phyloP scores from a whole-genome alignment of 768 basidiomycete species.

The Sporobolomyces roseus region DNA sequence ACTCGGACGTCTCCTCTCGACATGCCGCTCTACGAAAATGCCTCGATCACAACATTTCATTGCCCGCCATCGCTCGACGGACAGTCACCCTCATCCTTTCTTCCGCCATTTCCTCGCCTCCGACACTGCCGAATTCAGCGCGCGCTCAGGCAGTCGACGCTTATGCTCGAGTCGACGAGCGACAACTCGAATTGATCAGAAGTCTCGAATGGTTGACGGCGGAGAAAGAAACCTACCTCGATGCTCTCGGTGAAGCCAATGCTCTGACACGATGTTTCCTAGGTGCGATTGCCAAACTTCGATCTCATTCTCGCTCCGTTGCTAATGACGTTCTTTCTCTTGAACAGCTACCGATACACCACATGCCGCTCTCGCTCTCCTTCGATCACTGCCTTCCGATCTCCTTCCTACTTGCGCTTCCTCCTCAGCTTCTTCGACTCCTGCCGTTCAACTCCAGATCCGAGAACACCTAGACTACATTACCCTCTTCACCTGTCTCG shows the following conservation, averaged over 20 bases:
- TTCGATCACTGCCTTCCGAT: slow-evolving; percentile 23
- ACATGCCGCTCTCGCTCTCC: slow-evolving; percentile 30
- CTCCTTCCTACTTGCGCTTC: slow-evolving; percentile 24
- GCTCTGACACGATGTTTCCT: slow-evolving; percentile 85
- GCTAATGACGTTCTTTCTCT: neutral
- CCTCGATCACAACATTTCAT: slow-evolving; percentile 76
- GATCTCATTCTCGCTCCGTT: too few relatives aligned
- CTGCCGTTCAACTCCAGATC: slow-evolving; percentile 27
- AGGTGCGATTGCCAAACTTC: slow-evolving; percentile 54
- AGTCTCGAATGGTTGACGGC: slow-evolving; percentile 93
- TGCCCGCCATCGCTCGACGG: slow-evolving; percentile 69
- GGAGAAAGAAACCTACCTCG: slow-evolving; percentile 64
- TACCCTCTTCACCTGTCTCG: slow-evolving; percentile 72
- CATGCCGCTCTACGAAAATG: slow-evolving; percentile 68
- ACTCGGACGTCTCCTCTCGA: slow-evolving; percentile 57
- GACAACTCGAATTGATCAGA: slow-evolving; percentile 61
- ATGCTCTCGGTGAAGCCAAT: slow-evolving; percentile 80
- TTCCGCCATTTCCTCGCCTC: slow-evolving; percentile 41
- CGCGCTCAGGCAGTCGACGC: slow-evolving; percentile 18
- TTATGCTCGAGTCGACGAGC: slow-evolving; percentile 28
- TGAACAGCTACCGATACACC: slow-evolving; percentile 17
- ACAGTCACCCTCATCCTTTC: slow-evolving; percentile 62
- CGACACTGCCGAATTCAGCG: neutral
- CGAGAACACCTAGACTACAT: slow-evolving; percentile 67
- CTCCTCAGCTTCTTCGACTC: slow-evolving; percentile 17